Conservation (phyloP, 106 monocot genomes). For the Gastrodia elata region DNA sequence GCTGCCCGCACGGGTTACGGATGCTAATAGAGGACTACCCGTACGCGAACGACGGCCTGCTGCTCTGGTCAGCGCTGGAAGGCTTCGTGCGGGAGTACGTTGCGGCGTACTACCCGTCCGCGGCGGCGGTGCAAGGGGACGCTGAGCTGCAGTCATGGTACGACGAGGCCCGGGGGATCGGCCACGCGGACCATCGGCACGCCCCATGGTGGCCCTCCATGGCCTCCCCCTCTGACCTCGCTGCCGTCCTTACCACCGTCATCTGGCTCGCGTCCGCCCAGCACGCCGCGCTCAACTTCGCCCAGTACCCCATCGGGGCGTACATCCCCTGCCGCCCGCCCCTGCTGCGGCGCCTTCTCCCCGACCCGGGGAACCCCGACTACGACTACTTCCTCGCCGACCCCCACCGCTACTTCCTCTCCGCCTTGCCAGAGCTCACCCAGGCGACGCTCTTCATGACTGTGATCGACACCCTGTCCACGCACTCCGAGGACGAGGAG, state of each 20-base stretch:
- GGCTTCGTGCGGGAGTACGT: slow-evolving; percentile 49
- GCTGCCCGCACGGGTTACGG: slow-evolving; percentile 54
- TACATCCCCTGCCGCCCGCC: slow-evolving; percentile 98
- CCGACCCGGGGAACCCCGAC: slow-evolving; percentile 63
- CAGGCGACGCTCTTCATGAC: slow-evolving; percentile 85
- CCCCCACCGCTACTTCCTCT: slow-evolving; percentile 66
- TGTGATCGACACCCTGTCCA: slow-evolving; percentile 92
- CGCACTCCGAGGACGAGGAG: slow-evolving; percentile 89
- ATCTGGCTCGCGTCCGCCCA: slow-evolving; percentile 87
- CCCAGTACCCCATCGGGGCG: slow-evolving; percentile 88
- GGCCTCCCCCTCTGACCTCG: slow-evolving; percentile 30
- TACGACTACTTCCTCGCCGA: slow-evolving; percentile 43
- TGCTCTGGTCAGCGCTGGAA: slow-evolving; percentile 78
- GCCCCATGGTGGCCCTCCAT: slow-evolving; percentile 79
- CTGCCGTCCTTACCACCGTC: slow-evolving; percentile 61
- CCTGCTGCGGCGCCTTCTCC: slow-evolving; percentile 70
- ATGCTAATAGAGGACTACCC: slow-evolving; percentile 86
- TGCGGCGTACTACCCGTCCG: slow-evolving; percentile 32
- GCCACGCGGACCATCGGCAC: slow-evolving; percentile 61
- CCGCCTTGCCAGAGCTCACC: slow-evolving; percentile 57
- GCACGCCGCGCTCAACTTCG: slow-evolving; percentile 96
- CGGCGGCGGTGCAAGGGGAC: slow-evolving; percentile 34
- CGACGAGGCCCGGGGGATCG: slow-evolving; percentile 46
- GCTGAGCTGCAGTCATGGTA: slow-evolving; percentile 84
- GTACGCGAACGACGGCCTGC: slow-evolving; percentile 86